Evolutionary conservation across 805 yeast species (phyloP).

Genomic region (Metschnikowia amazonensis): DNA sequence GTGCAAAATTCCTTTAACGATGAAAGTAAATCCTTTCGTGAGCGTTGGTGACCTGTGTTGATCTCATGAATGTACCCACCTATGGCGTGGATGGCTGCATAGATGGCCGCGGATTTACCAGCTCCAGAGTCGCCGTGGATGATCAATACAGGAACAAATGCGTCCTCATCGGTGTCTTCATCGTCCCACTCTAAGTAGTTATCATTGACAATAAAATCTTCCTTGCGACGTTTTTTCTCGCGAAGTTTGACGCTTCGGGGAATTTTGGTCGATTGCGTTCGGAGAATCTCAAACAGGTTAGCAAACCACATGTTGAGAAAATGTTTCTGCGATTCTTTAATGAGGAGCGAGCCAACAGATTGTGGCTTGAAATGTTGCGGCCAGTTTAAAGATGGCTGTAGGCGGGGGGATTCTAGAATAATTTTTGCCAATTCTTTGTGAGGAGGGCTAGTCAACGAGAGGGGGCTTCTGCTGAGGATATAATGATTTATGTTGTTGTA

Average conservation of each 20-base stretch:
- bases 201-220: slow-evolving; percentile 40
- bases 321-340: slow-evolving; percentile 21
- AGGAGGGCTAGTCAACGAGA: neutral
- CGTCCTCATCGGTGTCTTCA: slow-evolving; percentile 31
- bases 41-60: slow-evolving; percentile 68
- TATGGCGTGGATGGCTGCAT: slow-evolving; percentile 59
- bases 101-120: slow-evolving; percentile 74
- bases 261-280: slow-evolving; percentile 27
- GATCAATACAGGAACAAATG: slow-evolving; percentile 60
- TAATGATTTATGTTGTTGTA: neutral
- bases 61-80: slow-evolving; percentile 78
- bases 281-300: slow-evolving; percentile 34
- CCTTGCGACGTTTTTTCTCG: slow-evolving; percentile 18
- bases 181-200: slow-evolving; percentile 16
- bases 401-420: neutral
- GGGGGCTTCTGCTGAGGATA: neutral
- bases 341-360: slow-evolving; percentile 30
- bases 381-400: slow-evolving; percentile 22
- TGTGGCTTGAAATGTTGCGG: slow-evolving; percentile 38
- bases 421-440: neutral
- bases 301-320: slow-evolving; percentile 38
- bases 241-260: slow-evolving; percentile 30
- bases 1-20: slow-evolving; percentile 77
- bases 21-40: slow-evolving; percentile 64
- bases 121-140: slow-evolving; percentile 68